These are phyloP conservation scores for Debaryomyces coudertii DNA, from an alignment of 1,139 yeast species.

Conservation along the genomic window DNA sequence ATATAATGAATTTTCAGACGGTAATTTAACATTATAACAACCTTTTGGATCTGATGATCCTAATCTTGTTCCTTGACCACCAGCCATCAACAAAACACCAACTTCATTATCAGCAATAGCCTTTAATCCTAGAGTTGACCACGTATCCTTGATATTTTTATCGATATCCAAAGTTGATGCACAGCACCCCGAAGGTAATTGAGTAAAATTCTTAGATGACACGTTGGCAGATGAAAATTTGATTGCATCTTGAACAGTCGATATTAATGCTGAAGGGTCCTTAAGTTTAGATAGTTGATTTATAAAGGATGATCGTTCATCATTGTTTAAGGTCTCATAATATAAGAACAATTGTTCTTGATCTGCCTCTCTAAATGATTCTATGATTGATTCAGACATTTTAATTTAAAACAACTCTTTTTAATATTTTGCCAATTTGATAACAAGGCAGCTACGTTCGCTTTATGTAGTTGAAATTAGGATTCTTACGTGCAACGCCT, in stretches of 20 bases:
- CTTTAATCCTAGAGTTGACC: slow-evolving; percentile 65
- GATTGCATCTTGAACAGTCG: slow-evolving; percentile 54
- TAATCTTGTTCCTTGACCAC: slow-evolving; percentile 96
- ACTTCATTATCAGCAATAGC: slow-evolving; percentile 75
- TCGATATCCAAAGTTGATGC: slow-evolving; percentile 52
- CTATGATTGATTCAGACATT: slow-evolving; percentile 24
- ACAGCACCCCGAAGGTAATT: slow-evolving; percentile 52
- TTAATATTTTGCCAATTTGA: neutral
- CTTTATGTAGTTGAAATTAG: neutral
- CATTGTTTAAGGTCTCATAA: slow-evolving; percentile 36
- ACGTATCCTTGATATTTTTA: slow-evolving; percentile 34
- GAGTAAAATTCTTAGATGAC: slow-evolving; percentile 43
- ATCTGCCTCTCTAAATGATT: slow-evolving; percentile 55
- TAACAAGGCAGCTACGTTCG: no score
- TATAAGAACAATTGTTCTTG: slow-evolving; percentile 47
- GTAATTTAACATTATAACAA: slow-evolving; percentile 84
- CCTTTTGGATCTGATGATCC: slow-evolving; percentile 94
- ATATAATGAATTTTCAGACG: slow-evolving; percentile 81
- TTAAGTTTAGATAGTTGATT: slow-evolving; percentile 44
- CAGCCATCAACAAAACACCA: slow-evolving; percentile 91
- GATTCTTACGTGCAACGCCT: neutral
- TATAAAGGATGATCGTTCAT: slow-evolving; percentile 34
- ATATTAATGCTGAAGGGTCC: slow-evolving; percentile 44
- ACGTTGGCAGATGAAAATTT: slow-evolving; percentile 40
- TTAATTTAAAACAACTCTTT: neutral